Evolutionary conservation across 1,284 basidiomycete genomes (phyloP), one percentile per base, ranked within the genome.

Genomic region (Anthracocystis setariae): DNA sequence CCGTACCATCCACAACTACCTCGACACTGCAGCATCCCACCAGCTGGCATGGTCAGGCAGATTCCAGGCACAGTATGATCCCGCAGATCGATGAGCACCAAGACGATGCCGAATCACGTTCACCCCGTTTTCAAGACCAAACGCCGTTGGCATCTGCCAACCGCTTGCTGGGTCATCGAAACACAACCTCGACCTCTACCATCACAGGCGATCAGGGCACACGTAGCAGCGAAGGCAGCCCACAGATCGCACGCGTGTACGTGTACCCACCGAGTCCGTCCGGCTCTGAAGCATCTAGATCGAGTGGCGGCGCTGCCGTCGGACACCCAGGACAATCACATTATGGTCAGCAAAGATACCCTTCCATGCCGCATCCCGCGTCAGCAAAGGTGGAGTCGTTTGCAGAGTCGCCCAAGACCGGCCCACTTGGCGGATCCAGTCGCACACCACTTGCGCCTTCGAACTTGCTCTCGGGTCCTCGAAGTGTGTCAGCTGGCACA

Each of bases 211-310:
- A 43, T 29, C 33, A 20, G 7, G 12, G 4, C 10, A 45, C 42
- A 10, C 23, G 8, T 4, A 25, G 25, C 25, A 37, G 8, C 20
- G 53, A 56, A 18, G 46, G 55, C n/a, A 68, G 64, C 39, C 61
- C 63, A n/a, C 54, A 48, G 10, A 56, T 54, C 5, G 73, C 73
- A 12, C 74, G 70, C 37, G 75, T 78, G 54, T 77, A 76, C 46
- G 75, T 78, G 33, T 78, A 77, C 38, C 77, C 77, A 3, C 77
- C 77, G 1, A 77, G 73, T 21, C 77, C 77, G 3, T 72, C 75
- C 5, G 62, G 59, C 10, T 76, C 74, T 1, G 73, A 66, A 33
- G 61, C 57, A 2, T 60, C 67, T 1, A 13, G 52, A 9, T 40
- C 23, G 10, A 52, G 55, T 25, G 50, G 40, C 7, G 38, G 24